Conservation (phyloP, 83 land plant genomes). For the Picea abies region DNA sequence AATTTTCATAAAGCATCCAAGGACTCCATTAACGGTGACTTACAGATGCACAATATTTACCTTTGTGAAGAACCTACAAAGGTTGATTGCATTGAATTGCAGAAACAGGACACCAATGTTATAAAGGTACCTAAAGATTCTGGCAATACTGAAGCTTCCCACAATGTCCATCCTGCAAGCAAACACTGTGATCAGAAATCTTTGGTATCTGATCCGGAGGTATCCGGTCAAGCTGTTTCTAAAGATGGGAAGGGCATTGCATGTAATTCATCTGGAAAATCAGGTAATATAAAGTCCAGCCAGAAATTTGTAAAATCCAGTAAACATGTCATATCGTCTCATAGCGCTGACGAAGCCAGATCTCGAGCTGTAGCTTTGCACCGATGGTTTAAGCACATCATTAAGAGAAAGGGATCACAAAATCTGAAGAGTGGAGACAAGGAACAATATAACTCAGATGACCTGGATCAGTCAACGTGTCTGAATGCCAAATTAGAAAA, state of each 20-base stretch:
- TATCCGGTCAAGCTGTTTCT: too few relatives aligned
- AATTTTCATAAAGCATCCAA: constrained; percentile 2
- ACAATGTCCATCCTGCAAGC: background rate
- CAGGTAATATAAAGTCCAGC: background rate
- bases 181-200: background rate
- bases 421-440: constrained; percentile 5
- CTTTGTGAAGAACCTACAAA: background rate
- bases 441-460: background rate
- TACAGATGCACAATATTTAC: constrained; percentile 2
- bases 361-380: constrained; percentile 17
- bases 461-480: constrained; percentile 1
- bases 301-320: constrained; percentile 4
- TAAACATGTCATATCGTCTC: background rate
- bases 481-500: constrained; percentile 7
- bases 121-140: background rate
- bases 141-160: background rate
- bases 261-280: constrained; percentile 7
- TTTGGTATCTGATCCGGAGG: constrained; percentile 1
- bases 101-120: background rate
- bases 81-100: background rate
- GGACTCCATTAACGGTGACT: background rate
- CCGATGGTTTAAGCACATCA: constrained; percentile 12
- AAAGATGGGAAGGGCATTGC: background rate
- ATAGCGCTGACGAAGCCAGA: constrained; percentile 9
- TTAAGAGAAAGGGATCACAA: constrained; percentile 7